Conservation (phyloP, 2,329 filamentous ascomycete species). For the Mariannaea sp. region DNA sequence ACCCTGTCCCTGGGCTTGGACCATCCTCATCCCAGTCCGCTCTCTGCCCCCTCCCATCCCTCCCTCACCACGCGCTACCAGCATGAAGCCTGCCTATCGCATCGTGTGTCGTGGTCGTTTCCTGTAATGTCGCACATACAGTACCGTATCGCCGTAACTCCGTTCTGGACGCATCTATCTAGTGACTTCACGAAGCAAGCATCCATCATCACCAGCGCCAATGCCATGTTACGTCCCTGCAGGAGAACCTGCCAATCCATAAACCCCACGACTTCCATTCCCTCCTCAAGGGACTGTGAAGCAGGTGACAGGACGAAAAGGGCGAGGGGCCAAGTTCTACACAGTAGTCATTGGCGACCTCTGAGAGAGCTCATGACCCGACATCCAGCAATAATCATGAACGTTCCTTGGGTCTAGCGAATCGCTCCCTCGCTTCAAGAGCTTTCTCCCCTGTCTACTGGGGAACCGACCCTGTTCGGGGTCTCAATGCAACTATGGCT, state of each 20-base stretch:
- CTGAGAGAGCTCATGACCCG: not conserved
- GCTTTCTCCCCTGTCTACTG: not conserved
- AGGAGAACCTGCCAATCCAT: not conserved
- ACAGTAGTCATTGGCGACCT: not conserved
- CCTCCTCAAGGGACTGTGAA: slow-evolving; percentile 2
- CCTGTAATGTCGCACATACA: slow-evolving; percentile 9
- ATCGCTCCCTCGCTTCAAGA: slow-evolving; percentile 15
- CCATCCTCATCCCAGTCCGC: slow-evolving; percentile 10
- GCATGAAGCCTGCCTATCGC: slow-evolving; percentile 8
- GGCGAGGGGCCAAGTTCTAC: slow-evolving; percentile 1
- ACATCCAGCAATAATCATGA: slow-evolving; percentile 2
- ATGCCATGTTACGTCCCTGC: slow-evolving; percentile 8
- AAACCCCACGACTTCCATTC: not conserved
- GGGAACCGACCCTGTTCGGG: slow-evolving; percentile 10
- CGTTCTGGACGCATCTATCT: not conserved
- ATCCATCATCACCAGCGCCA: not conserved
- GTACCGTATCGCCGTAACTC: slow-evolving; percentile 4
- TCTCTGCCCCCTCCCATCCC: not conserved
- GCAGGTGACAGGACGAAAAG: not conserved
- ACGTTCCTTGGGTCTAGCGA: slow-evolving; percentile 28
- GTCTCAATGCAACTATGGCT: not conserved
- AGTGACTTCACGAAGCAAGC: not conserved
- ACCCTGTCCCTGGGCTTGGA: not conserved
- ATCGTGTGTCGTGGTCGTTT: slow-evolving; percentile 9
- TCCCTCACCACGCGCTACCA: not conserved